These are phyloP conservation scores for Penicillium manginii DNA, from an alignment of 495 filamentous ascomycete species.

Conservation along the genomic window DNA sequence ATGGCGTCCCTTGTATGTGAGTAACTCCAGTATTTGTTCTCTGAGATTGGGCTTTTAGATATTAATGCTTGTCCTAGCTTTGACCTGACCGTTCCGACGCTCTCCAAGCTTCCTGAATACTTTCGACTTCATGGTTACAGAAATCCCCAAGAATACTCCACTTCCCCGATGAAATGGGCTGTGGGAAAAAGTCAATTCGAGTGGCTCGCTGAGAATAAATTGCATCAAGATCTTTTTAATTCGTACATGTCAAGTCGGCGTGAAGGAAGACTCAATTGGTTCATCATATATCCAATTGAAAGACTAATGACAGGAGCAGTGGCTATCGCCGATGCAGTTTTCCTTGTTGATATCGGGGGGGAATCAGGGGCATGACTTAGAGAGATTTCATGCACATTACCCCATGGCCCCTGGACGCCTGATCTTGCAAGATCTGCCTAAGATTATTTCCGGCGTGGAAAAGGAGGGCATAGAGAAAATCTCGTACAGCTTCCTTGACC, in stretches of 20 bases:
- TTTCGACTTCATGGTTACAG: constrained; percentile 15
- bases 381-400: constrained; percentile 23
- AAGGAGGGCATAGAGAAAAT: constrained; percentile 10
- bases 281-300: constrained; percentile 45
- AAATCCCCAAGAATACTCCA: constrained; percentile 23
- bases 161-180: constrained; percentile 15
- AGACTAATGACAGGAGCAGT: constrained; percentile 33
- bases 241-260: constrained; percentile 46
- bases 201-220: constrained; percentile 15
- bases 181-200: constrained; percentile 20
- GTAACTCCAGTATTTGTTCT: background rate
- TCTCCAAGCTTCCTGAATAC: constrained; percentile 24
- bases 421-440: constrained; percentile 19
- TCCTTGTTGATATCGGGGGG: constrained; percentile 55
- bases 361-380: constrained; percentile 48
- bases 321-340: constrained; percentile 7
- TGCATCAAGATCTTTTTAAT: constrained; percentile 34
- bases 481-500: constrained; percentile 22
- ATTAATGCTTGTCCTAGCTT: constrained; percentile 14
- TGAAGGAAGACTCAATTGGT: constrained; percentile 44
- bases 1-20: constrained; percentile 24
- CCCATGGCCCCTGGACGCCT: constrained; percentile 4
- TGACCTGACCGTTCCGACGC: constrained; percentile 20
- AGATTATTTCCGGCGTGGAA: constrained; percentile 4
- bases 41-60: background rate